Percentiles rank a stretch among this genome's conserved stretches.
phyloP scores from a whole-genome alignment of 2,329 filamentous ascomycete genomes.

The Colletotrichum sp. region DNA sequence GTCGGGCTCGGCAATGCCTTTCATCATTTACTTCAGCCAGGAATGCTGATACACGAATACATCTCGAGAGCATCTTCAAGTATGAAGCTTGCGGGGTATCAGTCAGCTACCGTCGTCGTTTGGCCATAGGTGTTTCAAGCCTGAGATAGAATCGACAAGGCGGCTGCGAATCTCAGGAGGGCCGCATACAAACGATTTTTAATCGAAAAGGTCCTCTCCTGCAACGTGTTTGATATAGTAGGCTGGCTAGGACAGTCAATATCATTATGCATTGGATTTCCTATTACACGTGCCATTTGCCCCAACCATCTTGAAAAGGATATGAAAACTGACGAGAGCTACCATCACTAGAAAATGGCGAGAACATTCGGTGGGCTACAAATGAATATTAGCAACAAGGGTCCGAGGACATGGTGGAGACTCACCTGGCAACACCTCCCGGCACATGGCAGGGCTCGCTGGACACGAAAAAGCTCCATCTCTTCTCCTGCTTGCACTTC shows the following conservation, averaged over 20 bases:
- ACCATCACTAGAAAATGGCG: slow-evolving; percentile 34
- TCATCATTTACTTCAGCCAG: slow-evolving; percentile 8
- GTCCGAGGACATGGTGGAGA: background rate
- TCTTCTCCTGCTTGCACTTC: slow-evolving; percentile 34
- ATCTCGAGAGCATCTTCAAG: background rate
- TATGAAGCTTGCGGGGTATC: background rate
- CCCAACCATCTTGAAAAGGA: background rate
- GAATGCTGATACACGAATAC: slow-evolving; percentile 16
- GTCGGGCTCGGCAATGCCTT: slow-evolving; percentile 11
- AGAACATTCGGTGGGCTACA: slow-evolving; percentile 38
- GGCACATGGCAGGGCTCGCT: slow-evolving; percentile 41
- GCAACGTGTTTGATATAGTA: background rate
- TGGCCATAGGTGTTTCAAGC: background rate
- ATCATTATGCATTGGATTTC: background rate
- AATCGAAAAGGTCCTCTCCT: background rate
- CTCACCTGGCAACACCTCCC: slow-evolving; percentile 27
- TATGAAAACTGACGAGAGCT: background rate
- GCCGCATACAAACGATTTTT: background rate
- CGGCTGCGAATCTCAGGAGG: background rate
- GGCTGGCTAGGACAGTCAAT: background rate
- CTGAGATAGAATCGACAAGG: background rate
- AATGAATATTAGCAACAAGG: background rate
- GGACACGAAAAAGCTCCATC: slow-evolving; percentile 44
- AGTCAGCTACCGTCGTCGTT: background rate
- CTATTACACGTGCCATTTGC: background rate